Evolutionary conservation across 2,329 filamentous ascomycete species (phyloP).

Genomic region (Pseudogymnoascus sp.): DNA sequence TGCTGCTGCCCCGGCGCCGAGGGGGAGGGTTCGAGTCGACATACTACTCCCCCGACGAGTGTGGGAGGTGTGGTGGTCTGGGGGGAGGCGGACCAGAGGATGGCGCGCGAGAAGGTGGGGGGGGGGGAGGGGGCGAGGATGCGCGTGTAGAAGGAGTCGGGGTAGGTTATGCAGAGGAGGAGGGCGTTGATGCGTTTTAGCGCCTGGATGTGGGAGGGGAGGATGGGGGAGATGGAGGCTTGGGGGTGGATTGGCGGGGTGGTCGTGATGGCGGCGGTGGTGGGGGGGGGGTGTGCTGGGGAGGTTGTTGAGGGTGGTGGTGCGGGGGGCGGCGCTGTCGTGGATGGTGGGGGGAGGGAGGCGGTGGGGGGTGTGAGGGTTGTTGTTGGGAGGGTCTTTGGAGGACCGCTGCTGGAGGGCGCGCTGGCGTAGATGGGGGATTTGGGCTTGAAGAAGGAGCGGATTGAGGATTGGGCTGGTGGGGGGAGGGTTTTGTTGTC

Average conservation of each 20-base stretch:
- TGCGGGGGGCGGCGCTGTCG: slow-evolving; percentile 17
- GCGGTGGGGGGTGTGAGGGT: slow-evolving; percentile 13
- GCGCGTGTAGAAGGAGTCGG: slow-evolving; percentile 53
- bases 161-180: slow-evolving; percentile 55
- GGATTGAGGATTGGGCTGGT: slow-evolving; percentile 40
- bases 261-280: slow-evolving; percentile 17
- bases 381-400: slow-evolving; percentile 16
- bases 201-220: slow-evolving; percentile 43
- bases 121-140: slow-evolving; percentile 41
- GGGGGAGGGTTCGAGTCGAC: slow-evolving; percentile 45
- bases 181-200: slow-evolving; percentile 58
- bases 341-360: slow-evolving; percentile 12
- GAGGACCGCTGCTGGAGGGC: slow-evolving; percentile 25
- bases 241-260: slow-evolving; percentile 31
- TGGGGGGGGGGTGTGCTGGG: slow-evolving; percentile 15
- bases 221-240: slow-evolving; percentile 45
- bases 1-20: not conserved
- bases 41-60: slow-evolving; percentile 53
- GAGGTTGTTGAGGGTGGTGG: slow-evolving; percentile 13
- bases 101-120: slow-evolving; percentile 48
- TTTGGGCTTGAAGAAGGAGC: slow-evolving; percentile 51
- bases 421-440: slow-evolving; percentile 37
- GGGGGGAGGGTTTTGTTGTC: not conserved
- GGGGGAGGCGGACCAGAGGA: slow-evolving; percentile 45
- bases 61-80: slow-evolving; percentile 30